phyloP scores from a whole-genome alignment of 768 basidiomycete genomes.

The Rhizopogon rudus region DNA sequence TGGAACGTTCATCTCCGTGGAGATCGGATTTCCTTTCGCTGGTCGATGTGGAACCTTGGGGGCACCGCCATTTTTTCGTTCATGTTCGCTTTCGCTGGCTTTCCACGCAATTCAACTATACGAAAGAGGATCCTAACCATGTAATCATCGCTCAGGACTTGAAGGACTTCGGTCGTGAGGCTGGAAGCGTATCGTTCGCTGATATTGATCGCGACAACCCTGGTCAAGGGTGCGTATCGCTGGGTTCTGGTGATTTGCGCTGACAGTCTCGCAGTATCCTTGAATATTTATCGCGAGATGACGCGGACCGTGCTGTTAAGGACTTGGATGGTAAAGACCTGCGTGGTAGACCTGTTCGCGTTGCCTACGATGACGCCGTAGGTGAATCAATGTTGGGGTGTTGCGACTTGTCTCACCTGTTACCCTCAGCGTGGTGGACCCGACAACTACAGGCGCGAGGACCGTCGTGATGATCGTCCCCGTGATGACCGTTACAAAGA shows the following conservation, averaged over 20 bases:
- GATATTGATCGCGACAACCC: conserved; percentile 88
- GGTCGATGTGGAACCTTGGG: background rate
- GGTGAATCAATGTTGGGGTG: conserved; percentile 17
- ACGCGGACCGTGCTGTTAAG: conserved; percentile 91
- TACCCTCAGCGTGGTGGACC: conserved; percentile 51
- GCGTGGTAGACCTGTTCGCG: conserved; percentile 75
- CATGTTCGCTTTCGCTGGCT: background rate
- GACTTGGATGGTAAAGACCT: conserved; percentile 85
- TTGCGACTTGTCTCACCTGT: conserved; percentile 1
- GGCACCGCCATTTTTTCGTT: conserved; percentile 2
- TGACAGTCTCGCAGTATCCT: conserved; percentile 55
- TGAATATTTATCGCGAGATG: conserved; percentile 84
- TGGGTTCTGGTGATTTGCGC: conserved; percentile 3
- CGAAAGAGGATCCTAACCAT: background rate
- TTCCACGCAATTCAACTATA: conserved; percentile 12
- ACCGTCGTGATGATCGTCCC: conserved; percentile 54
- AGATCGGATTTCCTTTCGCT: background rate
- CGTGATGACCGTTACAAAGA: conserved; percentile 59
- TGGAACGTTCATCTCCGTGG: background rate
- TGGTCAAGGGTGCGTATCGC: conserved; percentile 71
- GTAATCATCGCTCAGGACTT: conserved; percentile 69
- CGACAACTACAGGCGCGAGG: conserved; percentile 75
- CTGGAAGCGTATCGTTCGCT: conserved; percentile 89
- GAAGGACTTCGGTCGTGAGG: conserved; percentile 95
- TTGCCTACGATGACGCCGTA: conserved; percentile 61